phyloP scores from a whole-genome alignment of 352 stramenopile species.

The Phytopythium aichiense region DNA sequence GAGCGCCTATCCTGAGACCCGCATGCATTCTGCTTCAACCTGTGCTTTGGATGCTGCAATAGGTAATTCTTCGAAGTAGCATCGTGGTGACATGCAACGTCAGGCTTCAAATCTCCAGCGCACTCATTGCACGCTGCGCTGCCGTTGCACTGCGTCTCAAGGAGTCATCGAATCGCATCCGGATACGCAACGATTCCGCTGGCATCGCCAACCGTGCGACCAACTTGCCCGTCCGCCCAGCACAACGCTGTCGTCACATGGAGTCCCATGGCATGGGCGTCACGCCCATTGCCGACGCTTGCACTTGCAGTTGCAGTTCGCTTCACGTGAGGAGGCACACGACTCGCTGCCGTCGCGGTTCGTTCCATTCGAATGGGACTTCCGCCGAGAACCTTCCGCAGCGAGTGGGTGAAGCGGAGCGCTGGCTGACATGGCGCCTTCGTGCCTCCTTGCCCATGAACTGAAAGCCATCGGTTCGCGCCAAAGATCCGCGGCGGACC shows the following conservation, averaged over 20 bases:
- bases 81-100: no score
- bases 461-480: neutral
- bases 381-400: neutral
- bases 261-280: neutral
- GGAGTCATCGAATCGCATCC: no score
- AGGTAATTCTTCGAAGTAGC: no score
- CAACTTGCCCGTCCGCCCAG: neutral
- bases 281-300: neutral
- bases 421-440: no score
- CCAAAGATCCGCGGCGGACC: neutral
- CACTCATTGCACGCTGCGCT: no score
- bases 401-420: neutral
- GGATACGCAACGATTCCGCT: neutral
- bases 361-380: conserved; percentile 1
- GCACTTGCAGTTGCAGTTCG: neutral
- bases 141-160: no score
- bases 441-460: neutral
- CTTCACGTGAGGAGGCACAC: neutral
- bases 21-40: no score
- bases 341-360: neutral
- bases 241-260: neutral
- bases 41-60: no score
- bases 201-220: neutral
- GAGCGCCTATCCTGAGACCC: no score
- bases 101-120: no score